Conservation (phyloP, 305 asterid genomes). For the Plantago coronopus region DNA sequence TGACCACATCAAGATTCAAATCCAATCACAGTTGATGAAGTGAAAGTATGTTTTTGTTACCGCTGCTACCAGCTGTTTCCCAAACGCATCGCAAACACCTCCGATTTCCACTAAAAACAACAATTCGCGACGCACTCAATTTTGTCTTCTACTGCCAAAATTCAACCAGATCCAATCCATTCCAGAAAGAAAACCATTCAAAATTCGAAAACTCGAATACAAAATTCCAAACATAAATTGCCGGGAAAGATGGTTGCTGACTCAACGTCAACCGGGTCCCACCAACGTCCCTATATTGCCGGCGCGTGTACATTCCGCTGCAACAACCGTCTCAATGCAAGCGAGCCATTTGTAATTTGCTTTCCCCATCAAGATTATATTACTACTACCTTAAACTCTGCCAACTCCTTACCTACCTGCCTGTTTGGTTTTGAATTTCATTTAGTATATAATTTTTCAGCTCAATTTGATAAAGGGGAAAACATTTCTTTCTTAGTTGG, state of each 20-base stretch:
- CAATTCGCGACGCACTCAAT: too few species aligned
- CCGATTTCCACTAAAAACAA: too few species aligned
- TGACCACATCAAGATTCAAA: too few species aligned
- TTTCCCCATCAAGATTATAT: background rate
- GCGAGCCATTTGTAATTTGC: constrained; percentile 40
- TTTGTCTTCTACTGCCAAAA: too few species aligned
- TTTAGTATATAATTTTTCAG: too few species aligned
- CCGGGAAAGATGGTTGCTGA: constrained; percentile 25
- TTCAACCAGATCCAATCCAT: background rate
- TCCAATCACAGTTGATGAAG: too few species aligned
- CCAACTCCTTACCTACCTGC: constrained; percentile 30
- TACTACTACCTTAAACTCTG: constrained; percentile 17
- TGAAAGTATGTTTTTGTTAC: too few species aligned
- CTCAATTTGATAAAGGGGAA: too few species aligned
- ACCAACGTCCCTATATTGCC: constrained; percentile 27
- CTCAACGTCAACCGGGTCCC: constrained; percentile 30
- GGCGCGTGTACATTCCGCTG: constrained; percentile 57
- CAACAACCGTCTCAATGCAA: constrained; percentile 50
- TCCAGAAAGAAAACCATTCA: background rate
- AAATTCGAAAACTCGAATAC: background rate
- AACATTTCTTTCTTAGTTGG: background rate
- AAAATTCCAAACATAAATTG: constrained; percentile 19
- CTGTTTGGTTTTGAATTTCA: background rate
- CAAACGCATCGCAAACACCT: too few species aligned
- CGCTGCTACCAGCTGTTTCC: too few species aligned